Conservation (phyloP, 2,329 filamentous ascomycete genomes). For the Fusarium pseudocircinatum region DNA sequence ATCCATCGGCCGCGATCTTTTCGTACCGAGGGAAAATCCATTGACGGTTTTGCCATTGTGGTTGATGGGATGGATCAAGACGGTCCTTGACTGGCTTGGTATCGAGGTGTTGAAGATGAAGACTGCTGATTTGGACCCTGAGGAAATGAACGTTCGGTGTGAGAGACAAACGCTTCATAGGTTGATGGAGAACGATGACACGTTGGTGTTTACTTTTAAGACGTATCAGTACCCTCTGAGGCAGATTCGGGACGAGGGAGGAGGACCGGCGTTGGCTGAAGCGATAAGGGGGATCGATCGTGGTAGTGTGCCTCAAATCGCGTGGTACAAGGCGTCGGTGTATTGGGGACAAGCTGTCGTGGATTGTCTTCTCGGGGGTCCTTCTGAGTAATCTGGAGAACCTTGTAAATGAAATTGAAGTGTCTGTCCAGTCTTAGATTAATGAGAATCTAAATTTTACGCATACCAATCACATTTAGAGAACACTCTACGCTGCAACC, state of each 20-base stretch:
- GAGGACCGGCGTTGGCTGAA: not conserved
- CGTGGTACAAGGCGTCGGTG: not conserved
- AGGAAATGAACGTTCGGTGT: not conserved
- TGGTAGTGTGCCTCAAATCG: not conserved
- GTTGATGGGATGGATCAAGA: not conserved
- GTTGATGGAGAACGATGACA: not conserved
- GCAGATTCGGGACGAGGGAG: not conserved
- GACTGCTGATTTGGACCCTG: accelerated
- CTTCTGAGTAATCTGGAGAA: accelerated
- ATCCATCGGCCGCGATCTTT: accelerated
- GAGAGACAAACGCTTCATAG: not conserved
- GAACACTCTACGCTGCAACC: accelerated
- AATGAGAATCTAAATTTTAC: accelerated
- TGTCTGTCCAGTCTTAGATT: accelerated
- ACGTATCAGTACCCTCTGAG: not conserved
- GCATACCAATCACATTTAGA: too few species aligned
- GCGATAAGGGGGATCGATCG: not conserved
- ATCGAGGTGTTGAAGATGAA: not conserved
- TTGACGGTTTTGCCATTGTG: not conserved
- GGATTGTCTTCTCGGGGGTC: not conserved
- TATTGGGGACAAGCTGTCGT: not conserved
- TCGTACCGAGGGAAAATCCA: not conserved
- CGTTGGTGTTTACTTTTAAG: not conserved
- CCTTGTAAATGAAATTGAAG: too few species aligned
- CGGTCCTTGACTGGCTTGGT: not conserved